Base-by-base conservation (phyloP, 176 grass and related monocot genomes). In the Ensete glaucum region DNA sequence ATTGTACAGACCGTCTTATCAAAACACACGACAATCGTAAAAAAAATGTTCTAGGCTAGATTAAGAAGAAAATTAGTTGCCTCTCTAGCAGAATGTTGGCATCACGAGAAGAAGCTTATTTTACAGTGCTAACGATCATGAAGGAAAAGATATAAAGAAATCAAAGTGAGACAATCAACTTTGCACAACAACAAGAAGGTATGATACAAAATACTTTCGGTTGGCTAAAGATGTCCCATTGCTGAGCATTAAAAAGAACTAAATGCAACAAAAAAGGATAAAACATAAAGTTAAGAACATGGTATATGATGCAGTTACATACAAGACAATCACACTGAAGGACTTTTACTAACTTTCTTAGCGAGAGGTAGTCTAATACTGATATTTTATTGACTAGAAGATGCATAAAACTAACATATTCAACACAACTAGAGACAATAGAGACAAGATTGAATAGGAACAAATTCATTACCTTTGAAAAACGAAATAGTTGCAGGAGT, bases 401-500 rank as follows among this genome's bases (percentile, higher is more conserved):
- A 15, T 21, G n/a, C 57, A 52, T 3, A 14, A 26, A 19, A 9
- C 12, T 7, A 53, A 52, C 21, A 55, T 14, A 73, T 17, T n/a
- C 9, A 19, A 25, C 22, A 76, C 20, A 53, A 6, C 8, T 24
- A 15, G 29, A 22, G 66, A 52, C 21, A 15, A 25, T 53, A 66
- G 10, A 73, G 14, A 53, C 17, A 62, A 19, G 13, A 29, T 43
- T 20, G 21, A 10, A 80, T 73, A 52, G 6, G 20, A 27, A 53
- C 9, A 2, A 19, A 52, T 60, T 27, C 68, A 64, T 73, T 88
- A 98, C 94, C 94, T 89, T 79, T 84, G 54, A 98, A 89, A 75
- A 93, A 90, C 56, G 88, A 85, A 64, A 98, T 98, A 70, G 90
- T 98, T 74, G 86, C 90, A 53, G 90, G 94, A 55, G 94, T 93